A percentile compares a stretch with the other conserved stretches of the same genome.
These are phyloP conservation scores for Hypoxylon lienhwacheense DNA, from an alignment of 495 filamentous ascomycete species.

Conservation along the genomic window DNA sequence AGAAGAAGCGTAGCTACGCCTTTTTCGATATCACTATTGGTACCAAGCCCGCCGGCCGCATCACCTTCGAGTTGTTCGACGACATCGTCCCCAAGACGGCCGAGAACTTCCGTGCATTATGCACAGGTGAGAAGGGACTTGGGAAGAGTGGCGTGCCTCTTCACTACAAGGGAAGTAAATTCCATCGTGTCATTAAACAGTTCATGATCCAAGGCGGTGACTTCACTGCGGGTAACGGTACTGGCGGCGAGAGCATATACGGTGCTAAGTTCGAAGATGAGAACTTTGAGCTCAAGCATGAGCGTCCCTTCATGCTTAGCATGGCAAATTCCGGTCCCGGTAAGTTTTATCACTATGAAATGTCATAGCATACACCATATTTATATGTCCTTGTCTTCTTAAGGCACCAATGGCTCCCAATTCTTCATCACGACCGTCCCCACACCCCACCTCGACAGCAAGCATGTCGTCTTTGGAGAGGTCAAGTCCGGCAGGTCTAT, in stretches of 20 bases:
- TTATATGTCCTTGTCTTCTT: conserved; percentile 5
- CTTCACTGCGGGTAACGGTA: conserved; percentile 93
- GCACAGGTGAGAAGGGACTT: conserved; percentile 85
- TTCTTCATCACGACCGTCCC: conserved; percentile 97
- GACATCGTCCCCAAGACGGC: conserved; percentile 94
- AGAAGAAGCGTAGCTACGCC: conserved; percentile 66
- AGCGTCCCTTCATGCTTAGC: conserved; percentile 88
- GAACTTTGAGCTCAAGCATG: conserved; percentile 92
- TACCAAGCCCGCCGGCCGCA: conserved; percentile 66
- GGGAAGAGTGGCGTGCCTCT: conserved; percentile 84
- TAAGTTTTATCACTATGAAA: conserved; percentile 45
- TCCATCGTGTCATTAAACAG: conserved; percentile 96
- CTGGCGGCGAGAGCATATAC: conserved; percentile 97
- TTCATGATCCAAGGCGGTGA: conserved; percentile 99
- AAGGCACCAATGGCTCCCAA: conserved; percentile 89
- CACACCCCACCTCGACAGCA: conserved; percentile 91
- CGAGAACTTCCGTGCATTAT: conserved; percentile 94
- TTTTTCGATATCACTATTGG: conserved; percentile 90
- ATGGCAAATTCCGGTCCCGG: conserved; percentile 98
- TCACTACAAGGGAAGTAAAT: conserved; percentile 84
- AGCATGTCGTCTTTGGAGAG: conserved; percentile 98
- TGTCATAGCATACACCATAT: background rate
- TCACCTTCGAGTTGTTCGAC: conserved; percentile 83
- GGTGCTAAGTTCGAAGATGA: conserved; percentile 98
- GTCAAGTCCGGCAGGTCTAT: conserved; percentile 91